phyloP scores from a whole-genome alignment of 768 basidiomycete species.

The Daedalea quercina region DNA sequence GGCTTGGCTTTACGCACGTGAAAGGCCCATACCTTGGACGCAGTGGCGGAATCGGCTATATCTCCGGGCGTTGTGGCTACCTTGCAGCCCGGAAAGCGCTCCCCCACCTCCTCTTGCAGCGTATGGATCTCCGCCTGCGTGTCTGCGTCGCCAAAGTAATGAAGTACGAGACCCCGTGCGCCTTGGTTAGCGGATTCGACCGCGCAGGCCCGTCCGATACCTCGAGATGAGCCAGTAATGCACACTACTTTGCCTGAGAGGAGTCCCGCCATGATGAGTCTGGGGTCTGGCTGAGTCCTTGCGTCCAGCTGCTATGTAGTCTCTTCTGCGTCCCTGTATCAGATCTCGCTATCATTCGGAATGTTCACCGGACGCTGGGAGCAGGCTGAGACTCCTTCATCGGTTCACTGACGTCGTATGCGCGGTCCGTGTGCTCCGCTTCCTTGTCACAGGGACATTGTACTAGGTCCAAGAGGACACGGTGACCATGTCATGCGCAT shows the following conservation, averaged over 20 bases:
- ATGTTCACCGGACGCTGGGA: not conserved
- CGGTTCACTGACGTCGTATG: not conserved
- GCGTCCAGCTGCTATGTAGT: not conserved
- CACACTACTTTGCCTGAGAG: constrained; percentile 53
- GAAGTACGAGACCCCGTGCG: constrained; percentile 55
- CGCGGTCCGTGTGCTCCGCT: constrained; percentile 11
- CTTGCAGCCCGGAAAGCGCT: constrained; percentile 27
- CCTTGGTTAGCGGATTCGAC: constrained; percentile 60
- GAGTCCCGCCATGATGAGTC: constrained; percentile 24
- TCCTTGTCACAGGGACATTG: constrained; percentile 18
- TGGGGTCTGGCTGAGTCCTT: not conserved
- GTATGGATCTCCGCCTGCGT: constrained; percentile 42
- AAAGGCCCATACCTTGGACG: constrained; percentile 37
- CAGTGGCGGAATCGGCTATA: constrained; percentile 52
- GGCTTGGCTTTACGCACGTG: not conserved
- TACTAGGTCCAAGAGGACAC: constrained; percentile 6
- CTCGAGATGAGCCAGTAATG: constrained; percentile 69
- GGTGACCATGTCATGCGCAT: constrained; percentile 3
- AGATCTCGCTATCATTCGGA: not conserved
- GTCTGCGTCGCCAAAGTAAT: constrained; percentile 57
- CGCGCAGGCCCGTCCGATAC: constrained; percentile 68
- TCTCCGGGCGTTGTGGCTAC: constrained; percentile 55
- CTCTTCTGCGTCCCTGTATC: not conserved
- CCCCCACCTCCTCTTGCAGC: constrained; percentile 41
- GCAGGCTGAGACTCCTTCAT: not conserved